phyloP scores from a whole-genome alignment of 345 rosid species.

The Populus simonii region DNA sequence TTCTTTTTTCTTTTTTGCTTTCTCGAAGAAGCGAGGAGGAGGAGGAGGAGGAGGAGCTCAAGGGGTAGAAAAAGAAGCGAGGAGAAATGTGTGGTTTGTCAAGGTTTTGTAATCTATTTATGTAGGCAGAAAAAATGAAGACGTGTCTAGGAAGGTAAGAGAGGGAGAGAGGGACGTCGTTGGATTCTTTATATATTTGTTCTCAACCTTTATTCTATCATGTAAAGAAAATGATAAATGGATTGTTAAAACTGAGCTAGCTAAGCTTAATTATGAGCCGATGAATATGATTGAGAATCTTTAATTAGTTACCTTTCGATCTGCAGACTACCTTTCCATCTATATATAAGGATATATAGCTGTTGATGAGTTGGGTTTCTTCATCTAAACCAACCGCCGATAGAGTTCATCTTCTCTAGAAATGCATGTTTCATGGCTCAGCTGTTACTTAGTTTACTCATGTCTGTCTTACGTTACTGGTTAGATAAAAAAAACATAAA shows the following conservation, averaged over 20 bases:
- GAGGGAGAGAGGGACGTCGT: not conserved
- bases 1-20: not conserved
- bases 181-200: slow-evolving; percentile 11
- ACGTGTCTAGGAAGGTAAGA: slow-evolving; percentile 22
- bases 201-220: not conserved
- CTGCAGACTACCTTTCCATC: not conserved
- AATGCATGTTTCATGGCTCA: too few species aligned
- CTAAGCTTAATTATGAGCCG: not conserved
- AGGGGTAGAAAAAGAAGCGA: not conserved
- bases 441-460: too few species aligned
- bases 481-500: too few species aligned
- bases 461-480: too few species aligned
- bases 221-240: not conserved
- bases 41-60: not conserved
- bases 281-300: not conserved
- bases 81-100: not conserved
- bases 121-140: not conserved
- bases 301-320: not conserved
- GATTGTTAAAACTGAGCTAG: not conserved
- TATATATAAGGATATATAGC: too few species aligned
- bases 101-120: slow-evolving; percentile 5
- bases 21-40: not conserved
- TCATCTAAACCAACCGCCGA: not conserved
- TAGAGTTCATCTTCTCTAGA: too few species aligned
- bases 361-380: too few species aligned